Percentiles rank a stretch among this genome's conserved stretches.
These are phyloP conservation scores for Colletotrichum siamense DNA, from an alignment of 2,329 filamentous ascomycete species.

Conservation along the genomic window DNA sequence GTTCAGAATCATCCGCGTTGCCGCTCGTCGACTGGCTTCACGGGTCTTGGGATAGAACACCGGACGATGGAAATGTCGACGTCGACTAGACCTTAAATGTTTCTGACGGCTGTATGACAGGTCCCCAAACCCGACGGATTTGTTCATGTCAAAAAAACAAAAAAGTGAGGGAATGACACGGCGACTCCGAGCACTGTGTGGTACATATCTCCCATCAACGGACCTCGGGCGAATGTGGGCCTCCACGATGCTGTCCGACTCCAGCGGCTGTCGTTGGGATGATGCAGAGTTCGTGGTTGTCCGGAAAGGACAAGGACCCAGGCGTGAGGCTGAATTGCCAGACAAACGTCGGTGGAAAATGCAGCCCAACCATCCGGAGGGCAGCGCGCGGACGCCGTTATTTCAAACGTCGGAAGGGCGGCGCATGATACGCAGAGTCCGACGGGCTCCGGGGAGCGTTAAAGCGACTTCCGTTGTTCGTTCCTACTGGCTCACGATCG, in stretches of 20 bases:
- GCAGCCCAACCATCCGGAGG: neutral
- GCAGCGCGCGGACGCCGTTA: neutral
- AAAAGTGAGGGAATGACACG: neutral
- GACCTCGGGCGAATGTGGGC: neutral
- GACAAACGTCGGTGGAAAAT: neutral
- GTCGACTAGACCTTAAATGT: neutral
- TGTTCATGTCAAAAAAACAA: neutral
- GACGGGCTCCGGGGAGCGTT: neutral
- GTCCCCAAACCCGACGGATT: neutral
- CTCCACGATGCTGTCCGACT: neutral
- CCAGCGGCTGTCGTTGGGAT: neutral
- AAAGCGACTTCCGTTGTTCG: neutral
- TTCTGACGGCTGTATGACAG: neutral
- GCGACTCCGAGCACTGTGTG: constrained; percentile 9
- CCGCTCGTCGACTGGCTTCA: neutral
- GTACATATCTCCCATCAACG: constrained; percentile 2
- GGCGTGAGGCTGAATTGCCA: neutral
- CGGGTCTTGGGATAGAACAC: neutral
- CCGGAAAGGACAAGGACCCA: neutral
- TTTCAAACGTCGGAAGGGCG: neutral
- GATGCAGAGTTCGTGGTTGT: constrained; percentile 14
- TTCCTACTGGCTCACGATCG: neutral
- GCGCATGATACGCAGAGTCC: neutral
- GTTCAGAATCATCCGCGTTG: neutral
- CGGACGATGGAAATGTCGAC: neutral